Base-by-base conservation (phyloP, 2,329 filamentous ascomycete species). In the Clonostachys rhizophaga region DNA sequence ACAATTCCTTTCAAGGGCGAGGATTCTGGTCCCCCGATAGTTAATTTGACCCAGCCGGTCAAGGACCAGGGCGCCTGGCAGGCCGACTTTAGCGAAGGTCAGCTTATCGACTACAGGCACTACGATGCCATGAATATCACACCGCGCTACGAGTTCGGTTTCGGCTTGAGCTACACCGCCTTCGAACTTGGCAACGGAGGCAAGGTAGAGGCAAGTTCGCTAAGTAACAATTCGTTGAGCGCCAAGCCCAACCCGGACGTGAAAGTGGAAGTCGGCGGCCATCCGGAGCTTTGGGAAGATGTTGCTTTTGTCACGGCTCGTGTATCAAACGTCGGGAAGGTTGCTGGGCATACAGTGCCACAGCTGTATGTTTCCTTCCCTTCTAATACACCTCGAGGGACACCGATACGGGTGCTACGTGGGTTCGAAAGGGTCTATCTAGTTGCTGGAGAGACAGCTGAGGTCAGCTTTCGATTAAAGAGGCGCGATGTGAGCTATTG, bases 41-140 rank as follows among this genome's bases (percentile, higher is more conserved):
- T 45, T 10, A 45, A 44, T 17, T 17, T 44, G 13, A 35, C 43
- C n/a, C 33, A 44, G 14, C 30, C 34, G 13, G 43, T 37, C 16
- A 44, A 30, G 8, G 16, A 30, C 24, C 43, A 11, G 14, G 33
- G 24, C 18, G 43, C 24, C 10, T 44, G 43, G 1, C 87, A 92
- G 61, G 86, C 91, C 55, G 81, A 89, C 59, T 91, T 92, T 59
- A 74, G 72, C 4, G 87, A 92, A 58, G 88, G 87, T 0, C 67
- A 91, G 0, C 88, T 88, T 59, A 80, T 91, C 55, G 89, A 95
- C 68, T 92, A 95, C 67, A 83, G 89, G 7, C 76, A 90, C 60
- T 94, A 94, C 56, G 89, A 94, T 69, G 84, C 83, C 57, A 62
- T 83, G 47, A 71, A 74, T 49, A 81, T 92, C 52, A 68, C 72